These are phyloP conservation scores for Eucalyptus pauciflora DNA, from an alignment of 345 rosid species.

Conservation along the genomic window DNA sequence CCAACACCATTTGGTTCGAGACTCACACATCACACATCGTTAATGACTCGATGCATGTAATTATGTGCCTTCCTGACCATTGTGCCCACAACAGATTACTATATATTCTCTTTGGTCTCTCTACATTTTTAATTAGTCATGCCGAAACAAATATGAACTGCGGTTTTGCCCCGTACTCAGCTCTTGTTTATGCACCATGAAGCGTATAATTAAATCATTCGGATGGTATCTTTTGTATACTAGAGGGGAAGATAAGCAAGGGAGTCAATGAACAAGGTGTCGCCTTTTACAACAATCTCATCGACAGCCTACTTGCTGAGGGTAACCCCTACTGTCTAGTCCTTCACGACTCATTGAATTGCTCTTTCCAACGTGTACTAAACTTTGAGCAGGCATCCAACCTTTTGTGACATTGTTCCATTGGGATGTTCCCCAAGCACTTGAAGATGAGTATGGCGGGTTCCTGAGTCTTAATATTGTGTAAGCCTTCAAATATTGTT, in stretches of 20 bases:
- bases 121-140: background rate
- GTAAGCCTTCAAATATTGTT: background rate
- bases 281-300: slow-evolving; percentile 40
- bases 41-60: background rate
- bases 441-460: slow-evolving; percentile 17
- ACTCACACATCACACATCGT: background rate
- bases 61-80: background rate
- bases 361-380: background rate
- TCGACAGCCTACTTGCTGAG: slow-evolving; percentile 24
- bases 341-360: background rate
- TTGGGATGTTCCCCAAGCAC: slow-evolving; percentile 21
- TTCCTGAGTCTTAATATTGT: slow-evolving; percentile 6
- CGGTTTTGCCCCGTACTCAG: background rate
- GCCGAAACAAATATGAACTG: background rate
- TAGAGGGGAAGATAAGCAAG: slow-evolving; percentile 30
- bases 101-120: background rate
- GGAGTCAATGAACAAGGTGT: slow-evolving; percentile 40
- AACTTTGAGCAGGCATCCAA: slow-evolving; percentile 4
- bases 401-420: slow-evolving; percentile 19
- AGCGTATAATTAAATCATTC: background rate
- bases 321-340: slow-evolving; percentile 2
- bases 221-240: background rate
- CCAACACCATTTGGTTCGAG: background rate
- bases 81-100: background rate
- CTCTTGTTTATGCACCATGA: background rate